Percentiles rank a stretch among this genome's conserved stretches.
Evolutionary conservation across 1,284 basidiomycete genomes (phyloP).

Genomic region (Erythrobasidium hasegawianum): DNA sequence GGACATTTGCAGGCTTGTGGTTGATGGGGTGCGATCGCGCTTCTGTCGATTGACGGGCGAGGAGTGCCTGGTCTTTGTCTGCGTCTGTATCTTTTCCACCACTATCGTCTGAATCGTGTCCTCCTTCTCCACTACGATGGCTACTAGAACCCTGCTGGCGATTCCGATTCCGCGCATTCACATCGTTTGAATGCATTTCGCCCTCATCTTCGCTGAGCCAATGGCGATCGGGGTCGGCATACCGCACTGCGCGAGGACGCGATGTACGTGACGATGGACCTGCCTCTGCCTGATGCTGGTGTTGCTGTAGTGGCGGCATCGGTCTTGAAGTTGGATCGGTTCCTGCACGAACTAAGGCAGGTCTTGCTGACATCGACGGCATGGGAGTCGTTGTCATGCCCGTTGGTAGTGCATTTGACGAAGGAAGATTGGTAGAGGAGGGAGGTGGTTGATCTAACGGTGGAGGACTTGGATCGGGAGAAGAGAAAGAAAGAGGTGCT

Average conservation of each 20-base stretch:
- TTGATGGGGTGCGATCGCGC: neutral
- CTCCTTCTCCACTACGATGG: neutral
- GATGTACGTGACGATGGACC: neutral
- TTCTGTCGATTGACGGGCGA: neutral
- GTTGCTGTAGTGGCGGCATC: neutral
- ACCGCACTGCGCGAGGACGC: neutral
- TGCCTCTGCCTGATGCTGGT: neutral
- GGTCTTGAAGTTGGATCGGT: neutral
- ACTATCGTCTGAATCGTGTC: constrained; percentile 4
- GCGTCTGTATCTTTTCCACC: constrained; percentile 5
- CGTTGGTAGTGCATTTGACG: too few species aligned
- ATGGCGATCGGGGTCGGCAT: constrained; percentile 40
- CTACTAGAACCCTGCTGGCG: constrained; percentile 1
- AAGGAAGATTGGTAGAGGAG: neutral
- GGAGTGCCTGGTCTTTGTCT: neutral
- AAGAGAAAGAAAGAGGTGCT: constrained; percentile 4
- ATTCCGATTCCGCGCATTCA: neutral
- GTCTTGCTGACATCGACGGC: neutral
- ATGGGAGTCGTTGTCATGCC: neutral
- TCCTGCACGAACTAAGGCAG: neutral
- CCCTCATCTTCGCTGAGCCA: constrained; percentile 45
- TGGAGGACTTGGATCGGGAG: neutral
- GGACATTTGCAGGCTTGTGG: neutral
- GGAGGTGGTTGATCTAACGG: neutral
- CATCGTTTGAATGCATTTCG: constrained; percentile 13